Conservation (phyloP, 495 filamentous ascomycete genomes). For the Saxispiralis lemnorum region DNA sequence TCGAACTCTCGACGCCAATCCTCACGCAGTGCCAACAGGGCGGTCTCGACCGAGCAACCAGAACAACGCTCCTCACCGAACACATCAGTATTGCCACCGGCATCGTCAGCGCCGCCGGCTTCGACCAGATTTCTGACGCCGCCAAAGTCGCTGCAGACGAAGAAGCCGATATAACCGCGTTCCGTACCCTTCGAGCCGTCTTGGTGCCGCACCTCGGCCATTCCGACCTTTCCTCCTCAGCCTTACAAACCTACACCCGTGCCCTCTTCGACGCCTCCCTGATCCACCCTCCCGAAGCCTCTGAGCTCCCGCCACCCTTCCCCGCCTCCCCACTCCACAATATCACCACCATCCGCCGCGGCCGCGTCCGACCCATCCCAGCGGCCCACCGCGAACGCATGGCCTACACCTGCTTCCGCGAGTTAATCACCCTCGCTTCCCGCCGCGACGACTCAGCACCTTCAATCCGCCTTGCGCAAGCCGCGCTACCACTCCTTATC, state of each 20-base stretch:
- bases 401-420: conserved; percentile 62
- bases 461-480: conserved; percentile 47
- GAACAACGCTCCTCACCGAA: conserved; percentile 36
- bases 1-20: conserved; percentile 41
- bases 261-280: conserved; percentile 71
- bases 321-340: conserved; percentile 34
- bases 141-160: conserved; percentile 41
- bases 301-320: conserved; percentile 30
- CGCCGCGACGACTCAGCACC: conserved; percentile 22
- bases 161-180: conserved; percentile 61
- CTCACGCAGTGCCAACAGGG: conserved; percentile 42
- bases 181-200: conserved; percentile 46
- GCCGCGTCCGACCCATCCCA: conserved; percentile 26
- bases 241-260: conserved; percentile 51
- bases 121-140: conserved; percentile 14
- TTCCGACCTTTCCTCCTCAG: conserved; percentile 42
- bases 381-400: conserved; percentile 45
- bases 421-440: conserved; percentile 49
- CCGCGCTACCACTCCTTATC: conserved; percentile 67
- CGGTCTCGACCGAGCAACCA: conserved; percentile 26
- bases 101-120: conserved; percentile 34
- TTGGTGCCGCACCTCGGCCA: conserved; percentile 60
- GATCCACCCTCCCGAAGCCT: conserved; percentile 50
- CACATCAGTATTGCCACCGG: conserved; percentile 41
- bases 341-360: conserved; percentile 46